phyloP scores from a whole-genome alignment of 2,329 filamentous ascomycete genomes.

The Coniochaeta prunicola region DNA sequence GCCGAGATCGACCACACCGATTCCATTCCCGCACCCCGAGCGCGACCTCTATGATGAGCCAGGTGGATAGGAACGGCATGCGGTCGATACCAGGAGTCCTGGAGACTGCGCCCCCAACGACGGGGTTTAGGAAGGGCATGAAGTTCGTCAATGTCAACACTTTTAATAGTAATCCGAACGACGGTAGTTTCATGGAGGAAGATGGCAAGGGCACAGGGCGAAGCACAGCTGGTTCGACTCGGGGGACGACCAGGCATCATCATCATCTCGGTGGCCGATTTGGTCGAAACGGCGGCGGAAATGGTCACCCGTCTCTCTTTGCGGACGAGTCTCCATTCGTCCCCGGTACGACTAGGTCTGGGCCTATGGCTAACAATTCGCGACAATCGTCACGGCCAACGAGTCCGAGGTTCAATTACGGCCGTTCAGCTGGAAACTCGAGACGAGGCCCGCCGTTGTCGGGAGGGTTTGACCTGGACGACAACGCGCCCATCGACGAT shows the following conservation, averaged over 20 bases:
- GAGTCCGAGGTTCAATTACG: slow-evolving; percentile 53
- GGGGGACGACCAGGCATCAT: slow-evolving; percentile 67
- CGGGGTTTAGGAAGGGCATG: slow-evolving; percentile 80
- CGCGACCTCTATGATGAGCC: slow-evolving; percentile 74
- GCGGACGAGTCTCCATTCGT: slow-evolving; percentile 70
- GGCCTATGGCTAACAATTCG: slow-evolving; percentile 48
- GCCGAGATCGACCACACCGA: slow-evolving; percentile 55
- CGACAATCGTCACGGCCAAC: slow-evolving; percentile 61
- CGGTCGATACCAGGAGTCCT: slow-evolving; percentile 62
- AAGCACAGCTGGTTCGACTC: slow-evolving; percentile 53
- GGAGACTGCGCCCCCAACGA: slow-evolving; percentile 43
- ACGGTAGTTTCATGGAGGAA: slow-evolving; percentile 53
- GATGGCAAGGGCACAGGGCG: slow-evolving; percentile 57
- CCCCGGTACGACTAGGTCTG: slow-evolving; percentile 49
- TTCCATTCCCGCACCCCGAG: slow-evolving; percentile 94
- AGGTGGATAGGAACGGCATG: slow-evolving; percentile 52
- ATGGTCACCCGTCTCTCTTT: slow-evolving; percentile 63
- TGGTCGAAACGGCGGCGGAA: slow-evolving; percentile 60
- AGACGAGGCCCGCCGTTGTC: slow-evolving; percentile 55
- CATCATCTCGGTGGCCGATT: slow-evolving; percentile 66
- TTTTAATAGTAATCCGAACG: slow-evolving; percentile 54
- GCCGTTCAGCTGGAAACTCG: slow-evolving; percentile 18
- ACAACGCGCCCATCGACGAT: slow-evolving; percentile 69
- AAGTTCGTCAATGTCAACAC: slow-evolving; percentile 86
- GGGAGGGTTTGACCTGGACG: slow-evolving; percentile 71